phyloP scores from a whole-genome alignment of 108 stramenopile species.

The Conticribra weissflogii region DNA sequence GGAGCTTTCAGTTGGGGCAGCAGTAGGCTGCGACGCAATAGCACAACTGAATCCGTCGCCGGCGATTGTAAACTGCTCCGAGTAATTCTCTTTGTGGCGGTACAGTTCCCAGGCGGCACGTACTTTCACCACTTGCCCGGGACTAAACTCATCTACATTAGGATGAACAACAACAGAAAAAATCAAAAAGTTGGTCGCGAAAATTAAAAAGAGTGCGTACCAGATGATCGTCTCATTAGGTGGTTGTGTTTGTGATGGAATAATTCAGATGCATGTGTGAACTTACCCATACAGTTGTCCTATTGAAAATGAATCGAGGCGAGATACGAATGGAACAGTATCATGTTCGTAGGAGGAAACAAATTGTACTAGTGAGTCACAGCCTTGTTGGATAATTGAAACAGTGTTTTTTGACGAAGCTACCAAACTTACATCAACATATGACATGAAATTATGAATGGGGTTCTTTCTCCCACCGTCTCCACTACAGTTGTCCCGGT shows the following conservation, averaged over 20 bases:
- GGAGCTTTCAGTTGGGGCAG: no score
- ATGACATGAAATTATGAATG: conserved; percentile 34
- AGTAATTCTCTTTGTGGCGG: neutral
- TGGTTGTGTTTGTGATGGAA: neutral
- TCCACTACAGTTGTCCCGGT: neutral
- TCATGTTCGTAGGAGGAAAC: no score
- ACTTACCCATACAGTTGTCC: conserved; percentile 5
- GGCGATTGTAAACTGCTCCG: neutral
- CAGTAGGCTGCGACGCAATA: no score
- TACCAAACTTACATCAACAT: conserved; percentile 16
- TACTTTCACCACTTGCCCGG: conserved; percentile 2
- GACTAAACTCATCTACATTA: conserved; percentile 6
- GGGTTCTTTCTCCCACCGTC: conserved; percentile 16
- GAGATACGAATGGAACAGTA: neutral
- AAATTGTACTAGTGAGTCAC: no score
- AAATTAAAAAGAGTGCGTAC: no score
- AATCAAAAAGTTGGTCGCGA: no score
- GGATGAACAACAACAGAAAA: neutral
- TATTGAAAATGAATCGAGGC: neutral
- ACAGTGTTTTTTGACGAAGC: no score
- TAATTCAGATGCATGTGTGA: neutral
- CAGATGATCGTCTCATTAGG: no score
- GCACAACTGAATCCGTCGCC: neutral
- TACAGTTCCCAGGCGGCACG: conserved; percentile 1
- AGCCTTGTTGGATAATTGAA: no score